These are phyloP conservation scores for Patellifolia procumbens DNA, from an alignment of 179 eudicot genomes.

Conservation along the genomic window DNA sequence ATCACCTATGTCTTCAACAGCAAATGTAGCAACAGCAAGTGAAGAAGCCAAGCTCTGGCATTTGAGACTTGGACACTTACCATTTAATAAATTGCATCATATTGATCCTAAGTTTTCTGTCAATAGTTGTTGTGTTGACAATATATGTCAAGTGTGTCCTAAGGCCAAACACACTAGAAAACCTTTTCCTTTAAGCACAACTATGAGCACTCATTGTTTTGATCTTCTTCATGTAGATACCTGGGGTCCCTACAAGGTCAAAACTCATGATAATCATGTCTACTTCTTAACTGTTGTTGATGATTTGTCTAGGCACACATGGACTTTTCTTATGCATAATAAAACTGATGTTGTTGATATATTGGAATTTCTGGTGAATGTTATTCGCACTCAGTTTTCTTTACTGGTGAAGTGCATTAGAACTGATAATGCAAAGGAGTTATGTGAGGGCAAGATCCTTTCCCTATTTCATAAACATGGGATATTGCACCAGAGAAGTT, in stretches of 20 bases:
- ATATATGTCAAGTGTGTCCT: neutral
- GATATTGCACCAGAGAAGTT: neutral
- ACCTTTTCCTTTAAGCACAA: neutral
- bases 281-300: neutral
- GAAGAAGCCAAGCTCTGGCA: no score
- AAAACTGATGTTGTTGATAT: neutral
- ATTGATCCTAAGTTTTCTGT: no score
- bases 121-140: neutral
- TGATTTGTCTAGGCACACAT: slow-evolving; percentile 1
- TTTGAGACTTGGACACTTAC: no score
- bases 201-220: neutral
- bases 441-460: neutral
- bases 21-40: no score
- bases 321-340: neutral
- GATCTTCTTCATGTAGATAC: neutral
- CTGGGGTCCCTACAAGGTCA: neutral
- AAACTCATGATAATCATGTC: neutral
- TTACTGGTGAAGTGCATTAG: neutral
- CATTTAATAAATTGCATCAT: no score
- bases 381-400: neutral
- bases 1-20: no score
- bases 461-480: neutral
- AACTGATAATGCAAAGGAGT: neutral
- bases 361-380: neutral
- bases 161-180: neutral